Evolutionary conservation across 768 basidiomycete species (phyloP).

Genomic region (Tephrocybe sp.): DNA sequence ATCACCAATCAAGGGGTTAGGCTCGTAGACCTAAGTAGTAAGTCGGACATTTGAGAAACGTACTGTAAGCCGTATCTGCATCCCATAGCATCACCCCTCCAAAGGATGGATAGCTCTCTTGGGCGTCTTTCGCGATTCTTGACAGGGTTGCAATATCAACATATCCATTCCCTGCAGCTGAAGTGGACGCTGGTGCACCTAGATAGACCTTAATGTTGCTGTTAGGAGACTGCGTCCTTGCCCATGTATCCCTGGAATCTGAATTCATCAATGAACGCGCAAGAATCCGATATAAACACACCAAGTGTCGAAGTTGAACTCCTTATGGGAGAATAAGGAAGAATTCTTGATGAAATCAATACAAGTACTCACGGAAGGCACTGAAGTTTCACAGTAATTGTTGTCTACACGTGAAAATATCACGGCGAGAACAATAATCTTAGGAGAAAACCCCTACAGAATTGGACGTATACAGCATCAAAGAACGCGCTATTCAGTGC

Average conservation of each 20-base stretch:
- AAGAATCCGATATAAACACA: conserved; percentile 15
- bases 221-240: conserved; percentile 57
- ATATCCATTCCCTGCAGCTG: conserved; percentile 55
- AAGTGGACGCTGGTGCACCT: conserved; percentile 53
- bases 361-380: conserved; percentile 31
- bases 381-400: conserved; percentile 54
- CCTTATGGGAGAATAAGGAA: conserved; percentile 25
- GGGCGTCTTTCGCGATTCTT: conserved; percentile 41
- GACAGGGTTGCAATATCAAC: conserved; percentile 44
- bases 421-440: not conserved
- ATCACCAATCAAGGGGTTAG: too few species aligned
- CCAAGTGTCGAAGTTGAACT: conserved; percentile 55
- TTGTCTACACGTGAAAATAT: conserved; percentile 36
- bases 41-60: conserved; percentile 22
- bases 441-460: conserved; percentile 38
- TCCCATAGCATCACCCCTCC: conserved; percentile 58
- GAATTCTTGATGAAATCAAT: not conserved
- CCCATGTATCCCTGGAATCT: conserved; percentile 54
- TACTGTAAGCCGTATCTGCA: conserved; percentile 39
- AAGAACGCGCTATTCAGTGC: conserved; percentile 61
- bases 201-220: conserved; percentile 59
- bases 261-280: not conserved
- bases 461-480: conserved; percentile 74
- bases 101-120: conserved; percentile 56
- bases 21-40: too few species aligned